phyloP scores from a whole-genome alignment of 257 asterid species.

The Plantago major region DNA sequence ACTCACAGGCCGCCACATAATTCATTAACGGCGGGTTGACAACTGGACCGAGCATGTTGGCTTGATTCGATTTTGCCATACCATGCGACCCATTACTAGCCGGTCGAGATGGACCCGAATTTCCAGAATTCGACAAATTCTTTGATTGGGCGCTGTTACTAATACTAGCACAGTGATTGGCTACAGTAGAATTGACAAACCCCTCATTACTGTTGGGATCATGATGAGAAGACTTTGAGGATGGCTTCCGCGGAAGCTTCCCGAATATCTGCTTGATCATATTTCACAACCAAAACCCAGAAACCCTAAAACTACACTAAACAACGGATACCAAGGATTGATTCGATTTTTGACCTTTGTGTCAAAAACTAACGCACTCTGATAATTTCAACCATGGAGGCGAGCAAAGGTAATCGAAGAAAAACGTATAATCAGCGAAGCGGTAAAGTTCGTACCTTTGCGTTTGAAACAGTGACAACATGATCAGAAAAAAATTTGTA shows the following conservation, averaged over 20 bases:
- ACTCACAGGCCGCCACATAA: conserved; percentile 19
- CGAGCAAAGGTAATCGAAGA: not conserved
- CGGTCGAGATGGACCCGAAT: conserved; percentile 6
- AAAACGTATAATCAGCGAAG: conserved; percentile 2
- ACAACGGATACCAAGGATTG: not conserved
- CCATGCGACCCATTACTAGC: conserved; percentile 22
- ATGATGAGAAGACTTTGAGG: conserved; percentile 8
- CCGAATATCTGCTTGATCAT: conserved; percentile 19
- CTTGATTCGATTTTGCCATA: conserved; percentile 16
- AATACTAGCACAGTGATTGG: not conserved
- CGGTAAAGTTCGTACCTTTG: not conserved
- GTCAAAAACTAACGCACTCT: not conserved
- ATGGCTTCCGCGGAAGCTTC: conserved; percentile 14
- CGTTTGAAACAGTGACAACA: not conserved
- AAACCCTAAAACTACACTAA: conserved; percentile 1
- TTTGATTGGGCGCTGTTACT: conserved; percentile 1
- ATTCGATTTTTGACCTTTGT: conserved; percentile 1
- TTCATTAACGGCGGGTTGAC: conserved; percentile 12
- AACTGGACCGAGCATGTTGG: conserved; percentile 7
- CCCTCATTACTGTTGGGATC: conserved; percentile 8
- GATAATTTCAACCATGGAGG: not conserved
- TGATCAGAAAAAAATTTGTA: not conserved
- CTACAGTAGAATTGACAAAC: conserved; percentile 6
- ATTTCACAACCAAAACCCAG: conserved; percentile 7
- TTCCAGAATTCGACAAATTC: not conserved